Evolutionary conservation across 2,329 filamentous ascomycete species (phyloP), one percentile per base, ranked within the genome.

Genomic region (Sordariomycetes sp.): DNA sequence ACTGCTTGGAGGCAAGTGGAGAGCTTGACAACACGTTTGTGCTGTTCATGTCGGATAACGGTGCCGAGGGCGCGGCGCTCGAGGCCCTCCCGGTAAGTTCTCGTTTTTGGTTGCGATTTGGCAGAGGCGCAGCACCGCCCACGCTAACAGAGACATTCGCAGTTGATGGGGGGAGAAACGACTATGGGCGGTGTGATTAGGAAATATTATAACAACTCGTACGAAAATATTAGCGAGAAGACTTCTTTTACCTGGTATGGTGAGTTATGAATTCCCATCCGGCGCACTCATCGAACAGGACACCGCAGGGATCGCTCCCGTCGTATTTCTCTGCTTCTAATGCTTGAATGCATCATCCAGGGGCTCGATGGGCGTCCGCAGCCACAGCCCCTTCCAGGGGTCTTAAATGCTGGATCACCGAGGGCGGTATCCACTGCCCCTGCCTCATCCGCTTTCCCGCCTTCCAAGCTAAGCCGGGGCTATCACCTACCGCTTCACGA

Each of bases 1-100:
- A 76, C 50, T 76, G 78, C 60, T 73, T 80, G 3, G 68, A 74
- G 53, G 64, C 68, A 18, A 76, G 72, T 2, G 75, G 72, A 54
- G 77, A 81, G 62, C 68, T 79, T 2, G 78, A 81, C 59, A 79
- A 80, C 62, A 81, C 78, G 5, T 75, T 80, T 59, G 71, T 81
- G 51, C 72, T 76, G 64, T 81, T 81, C 70, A 74, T 80, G 72
- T 77, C 74, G 6, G 78, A 81, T 64, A 80, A 80, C 58, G 78
- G 77, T 2, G 78, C 78, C n/a, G 78, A 80, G 63, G 78, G 77
- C 22, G 75, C 74, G 35, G 72, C 73, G 11, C 76, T 78, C 60
- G 75, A 79, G 60, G 74, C 76, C 22, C 76, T 76, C 28, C 28
- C 28, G 28, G 28, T 32, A 32, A 32, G 28, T 8, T 4, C 28